Evolutionary conservation across 2,329 filamentous ascomycete species (phyloP).

Genomic region (Sporothrix pallida): DNA sequence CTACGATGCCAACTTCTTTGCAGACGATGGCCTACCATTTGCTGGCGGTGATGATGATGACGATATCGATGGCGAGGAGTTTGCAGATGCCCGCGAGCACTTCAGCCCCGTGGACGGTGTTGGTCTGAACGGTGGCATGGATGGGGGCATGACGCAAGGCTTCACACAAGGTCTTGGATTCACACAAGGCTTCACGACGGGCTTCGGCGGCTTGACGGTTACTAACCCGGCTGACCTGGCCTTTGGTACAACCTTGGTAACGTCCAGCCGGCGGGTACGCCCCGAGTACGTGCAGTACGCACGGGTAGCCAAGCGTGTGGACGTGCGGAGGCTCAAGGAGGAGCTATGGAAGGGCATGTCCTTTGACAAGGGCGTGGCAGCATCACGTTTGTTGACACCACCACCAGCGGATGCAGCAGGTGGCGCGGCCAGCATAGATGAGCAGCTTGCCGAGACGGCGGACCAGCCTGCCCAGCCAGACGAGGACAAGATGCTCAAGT

Average conservation of each 20-base stretch:
- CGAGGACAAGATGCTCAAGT: constrained; percentile 69
- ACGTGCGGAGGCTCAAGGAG: constrained; percentile 71
- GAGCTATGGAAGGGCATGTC: constrained; percentile 72
- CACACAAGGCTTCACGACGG: constrained; percentile 47
- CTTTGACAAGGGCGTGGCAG: constrained; percentile 56
- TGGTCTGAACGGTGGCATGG: constrained; percentile 28
- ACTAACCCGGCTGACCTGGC: constrained; percentile 53
- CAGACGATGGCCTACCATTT: constrained; percentile 79
- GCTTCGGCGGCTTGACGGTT: constrained; percentile 53
- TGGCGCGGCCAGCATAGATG: constrained; percentile 13
- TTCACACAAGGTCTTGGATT: constrained; percentile 42
- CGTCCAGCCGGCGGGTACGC: constrained; percentile 65
- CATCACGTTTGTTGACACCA: constrained; percentile 37
- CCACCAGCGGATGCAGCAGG: constrained; percentile 30
- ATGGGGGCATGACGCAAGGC: constrained; percentile 51
- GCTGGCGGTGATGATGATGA: constrained; percentile 68
- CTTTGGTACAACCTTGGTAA: constrained; percentile 72
- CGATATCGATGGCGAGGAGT: constrained; percentile 66
- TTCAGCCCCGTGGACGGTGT: constrained; percentile 68
- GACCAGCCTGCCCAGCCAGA: constrained; percentile 36
- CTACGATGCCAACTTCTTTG: constrained; percentile 98
- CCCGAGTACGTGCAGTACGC: constrained; percentile 75
- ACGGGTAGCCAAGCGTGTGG: constrained; percentile 72
- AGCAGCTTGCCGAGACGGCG: constrained; percentile 34
- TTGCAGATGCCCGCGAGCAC: constrained; percentile 80